Evolutionary conservation across 2,329 filamentous ascomycete genomes (phyloP).

Genomic region (Penicillium verrucosum): DNA sequence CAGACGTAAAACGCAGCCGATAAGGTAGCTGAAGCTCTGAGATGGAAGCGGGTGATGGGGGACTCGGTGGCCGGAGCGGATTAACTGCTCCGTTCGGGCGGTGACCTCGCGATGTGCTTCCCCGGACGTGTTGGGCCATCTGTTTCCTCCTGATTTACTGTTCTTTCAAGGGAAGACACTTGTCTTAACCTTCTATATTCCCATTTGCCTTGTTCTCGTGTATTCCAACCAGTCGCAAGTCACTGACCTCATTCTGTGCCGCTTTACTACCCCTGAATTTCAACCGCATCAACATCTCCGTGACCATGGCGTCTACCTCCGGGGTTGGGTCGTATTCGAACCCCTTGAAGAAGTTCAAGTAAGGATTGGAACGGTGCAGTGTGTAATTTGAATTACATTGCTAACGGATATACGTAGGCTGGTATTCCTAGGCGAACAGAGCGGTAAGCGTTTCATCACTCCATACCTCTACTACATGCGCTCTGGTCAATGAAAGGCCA

Average conservation of each 20-base stretch:
- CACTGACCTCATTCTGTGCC: background rate
- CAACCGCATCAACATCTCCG: constrained; percentile 22
- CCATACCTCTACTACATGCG: constrained; percentile 1
- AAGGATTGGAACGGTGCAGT: constrained; percentile 26
- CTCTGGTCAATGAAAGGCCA: background rate
- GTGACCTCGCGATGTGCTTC: constrained; percentile 20
- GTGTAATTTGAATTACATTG: constrained; percentile 4
- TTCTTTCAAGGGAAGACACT: background rate
- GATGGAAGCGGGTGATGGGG: constrained; percentile 16
- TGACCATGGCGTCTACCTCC: constrained; percentile 71
- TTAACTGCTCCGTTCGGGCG: constrained; percentile 30
- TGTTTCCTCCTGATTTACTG: constrained; percentile 1
- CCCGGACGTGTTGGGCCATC: constrained; percentile 23
- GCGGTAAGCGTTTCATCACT: constrained; percentile 61
- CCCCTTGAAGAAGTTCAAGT: constrained; percentile 99
- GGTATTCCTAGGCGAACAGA: constrained; percentile 97
- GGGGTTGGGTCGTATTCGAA: constrained; percentile 88
- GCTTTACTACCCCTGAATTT: constrained; percentile 32
- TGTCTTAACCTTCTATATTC: constrained; percentile 1
- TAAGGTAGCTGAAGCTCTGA: constrained; percentile 19
- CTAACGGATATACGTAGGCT: constrained; percentile 58
- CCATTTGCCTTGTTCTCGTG: background rate
- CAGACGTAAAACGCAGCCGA: constrained; percentile 15
- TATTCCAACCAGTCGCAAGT: background rate
- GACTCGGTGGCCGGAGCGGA: constrained; percentile 30